Base-by-base conservation (phyloP, 768 basidiomycete species). In the Mycena rosella region DNA sequence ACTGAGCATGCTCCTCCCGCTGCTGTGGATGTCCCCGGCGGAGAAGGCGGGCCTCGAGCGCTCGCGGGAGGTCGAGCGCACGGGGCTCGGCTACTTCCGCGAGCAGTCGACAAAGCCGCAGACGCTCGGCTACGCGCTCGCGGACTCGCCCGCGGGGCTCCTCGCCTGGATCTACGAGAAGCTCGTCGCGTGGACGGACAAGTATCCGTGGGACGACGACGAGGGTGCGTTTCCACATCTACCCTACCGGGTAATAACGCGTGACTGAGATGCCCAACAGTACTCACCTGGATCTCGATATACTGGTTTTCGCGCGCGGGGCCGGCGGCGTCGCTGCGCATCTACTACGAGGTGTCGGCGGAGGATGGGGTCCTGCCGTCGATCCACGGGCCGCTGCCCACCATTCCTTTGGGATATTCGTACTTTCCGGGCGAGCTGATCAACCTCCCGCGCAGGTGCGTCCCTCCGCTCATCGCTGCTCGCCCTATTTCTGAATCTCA, bases 281-380 rank as follows among this genome's bases (percentile, higher is more conserved):
- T 88, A 7, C 69, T 89, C 22, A 88, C 86, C 0, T 89, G 88
- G 88, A 75, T 88, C 24, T 88, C 87, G 3, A 79, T 88, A 14
- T 88, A 86, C 71, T 85, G 82, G 81, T 88, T 89, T 77, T 89
- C 88, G 9, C 81, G 83, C 13, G 80, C 84, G 0, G 88, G 88
- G 0, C 88, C 90, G 8, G 81, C 87, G 2, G 87, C 89, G 0
- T 85, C 89, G 0, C 24, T 85, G 10, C 80, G 88, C 15, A 89
- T 89, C 22, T 91, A 90, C 74, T 89, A 85, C 71, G 90, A 91
- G 71, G 68, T 73, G 22, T 63, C 34, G 26, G 56, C 60, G 15
- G 65, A 64, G 13, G 65, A 53, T 20, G 38, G 63, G 24, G 26
- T 70, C 18, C 26, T 60, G 29, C 56, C 65, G 7, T 48, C 54